A percentile compares a stretch with the other conserved stretches of the same genome.
Evolutionary conservation across 257 asterid species (phyloP).

Genomic region (Solanum tarapatanum): DNA sequence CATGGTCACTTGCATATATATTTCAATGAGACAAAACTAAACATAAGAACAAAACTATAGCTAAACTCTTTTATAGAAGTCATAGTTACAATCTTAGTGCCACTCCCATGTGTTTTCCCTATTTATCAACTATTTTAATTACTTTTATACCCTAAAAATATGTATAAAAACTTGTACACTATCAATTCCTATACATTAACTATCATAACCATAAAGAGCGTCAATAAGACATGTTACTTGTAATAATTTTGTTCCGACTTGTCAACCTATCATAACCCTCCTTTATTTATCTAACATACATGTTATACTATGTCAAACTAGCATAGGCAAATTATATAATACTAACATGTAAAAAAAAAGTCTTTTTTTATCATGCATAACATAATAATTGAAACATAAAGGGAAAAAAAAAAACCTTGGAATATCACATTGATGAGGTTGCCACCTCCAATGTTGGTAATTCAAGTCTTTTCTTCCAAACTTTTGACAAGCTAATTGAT

Average conservation of each 20-base stretch:
- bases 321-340: neutral
- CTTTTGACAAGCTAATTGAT: constrained; percentile 41
- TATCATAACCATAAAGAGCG: neutral
- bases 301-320: neutral
- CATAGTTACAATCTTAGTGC: neutral
- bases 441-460: constrained; percentile 67
- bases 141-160: neutral
- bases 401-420: constrained; percentile 39
- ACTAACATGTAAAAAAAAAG: neutral
- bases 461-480: constrained; percentile 50
- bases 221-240: neutral
- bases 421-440: constrained; percentile 54
- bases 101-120: neutral
- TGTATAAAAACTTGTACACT: neutral
- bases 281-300: neutral
- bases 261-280: neutral
- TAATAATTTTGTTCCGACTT: neutral
- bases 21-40: neutral
- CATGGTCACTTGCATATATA: neutral
- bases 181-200: neutral
- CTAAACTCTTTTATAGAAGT: neutral
- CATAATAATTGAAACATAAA: too few relatives aligned
- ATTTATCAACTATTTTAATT: neutral
- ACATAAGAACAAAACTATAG: neutral
- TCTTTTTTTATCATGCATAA: neutral